A percentile compares a stretch with the other conserved stretches of the same genome.
These are phyloP conservation scores for Diaporthe sp. DNA, from an alignment of 2,329 filamentous ascomycete species.

Conservation along the genomic window DNA sequence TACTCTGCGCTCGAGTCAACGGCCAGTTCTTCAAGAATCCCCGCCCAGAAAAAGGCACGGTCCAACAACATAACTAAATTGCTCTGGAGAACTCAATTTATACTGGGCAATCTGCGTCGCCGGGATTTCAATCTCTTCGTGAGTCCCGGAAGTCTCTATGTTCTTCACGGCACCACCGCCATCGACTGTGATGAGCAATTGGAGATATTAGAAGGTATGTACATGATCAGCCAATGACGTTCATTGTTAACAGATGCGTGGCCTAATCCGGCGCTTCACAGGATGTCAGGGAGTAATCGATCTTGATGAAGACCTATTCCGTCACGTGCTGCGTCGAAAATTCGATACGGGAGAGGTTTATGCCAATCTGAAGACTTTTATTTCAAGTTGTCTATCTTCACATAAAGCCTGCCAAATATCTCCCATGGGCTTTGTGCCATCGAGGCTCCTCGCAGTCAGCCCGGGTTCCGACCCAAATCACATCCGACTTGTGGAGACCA, in stretches of 20 bases:
- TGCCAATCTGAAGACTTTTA: background rate
- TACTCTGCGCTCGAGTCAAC: fast-evolving
- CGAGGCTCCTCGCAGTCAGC: background rate
- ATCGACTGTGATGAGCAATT: background rate
- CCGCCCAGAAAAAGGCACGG: background rate
- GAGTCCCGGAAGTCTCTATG: background rate
- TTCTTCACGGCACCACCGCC: background rate
- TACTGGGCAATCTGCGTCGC: background rate
- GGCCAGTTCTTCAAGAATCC: background rate
- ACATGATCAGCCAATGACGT: fast-evolving
- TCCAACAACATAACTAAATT: background rate
- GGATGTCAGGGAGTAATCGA: background rate
- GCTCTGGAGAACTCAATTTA: background rate
- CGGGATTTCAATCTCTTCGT: background rate
- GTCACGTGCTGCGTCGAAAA: background rate
- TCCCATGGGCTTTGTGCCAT: background rate
- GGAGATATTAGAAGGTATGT: background rate
- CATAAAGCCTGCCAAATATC: background rate
- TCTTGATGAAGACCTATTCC: background rate
- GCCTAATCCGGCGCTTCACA: background rate
- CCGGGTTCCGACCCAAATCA: background rate
- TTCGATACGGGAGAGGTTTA: background rate
- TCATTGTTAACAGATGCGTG: background rate
- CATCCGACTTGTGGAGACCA: background rate
- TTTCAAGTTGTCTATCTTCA: background rate